Evolutionary conservation across 768 basidiomycete genomes (phyloP), one percentile per base, ranked within the genome.

Genomic region (Sporobolomyces phaffii): DNA sequence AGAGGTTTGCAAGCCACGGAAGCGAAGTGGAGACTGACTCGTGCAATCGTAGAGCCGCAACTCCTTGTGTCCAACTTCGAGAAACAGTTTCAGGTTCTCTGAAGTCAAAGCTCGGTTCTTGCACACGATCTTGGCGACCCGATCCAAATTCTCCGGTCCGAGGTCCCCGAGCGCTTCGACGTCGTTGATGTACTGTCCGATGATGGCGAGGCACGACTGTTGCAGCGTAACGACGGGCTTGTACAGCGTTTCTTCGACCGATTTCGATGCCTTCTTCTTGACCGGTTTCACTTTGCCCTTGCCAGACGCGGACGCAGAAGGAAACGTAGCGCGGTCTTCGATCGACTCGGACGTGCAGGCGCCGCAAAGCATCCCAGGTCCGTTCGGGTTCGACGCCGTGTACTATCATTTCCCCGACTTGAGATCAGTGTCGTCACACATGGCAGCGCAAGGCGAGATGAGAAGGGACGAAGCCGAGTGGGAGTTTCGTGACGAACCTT

Each of bases 41-140:
- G 94, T 96, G 45, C 86, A 88, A 78, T 99, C 96, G 73, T 90
- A 93, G 43, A 99, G 78, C 0, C 82, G 84, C 38, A 99, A 80
- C 13, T 79, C 81, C 5, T 81, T 81, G 69, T 91, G 87, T 28
- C 83, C 78, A 2, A 84, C 79, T 64, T 86, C 86, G 75, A 96
- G 93, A 79, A 99, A 97, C 15, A 99, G 79, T 28, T 81, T 83
- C 0, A 84, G 89, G 65, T 91, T 96, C 64, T 90, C 84, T 0
- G 84, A 77, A 0, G 87, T 92, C 65, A 91, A 91, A 62, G 53
- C 26, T 28, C 67, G 63, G 49, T 65, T 64, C 41, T 60, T 56
- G 47, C 52, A 22, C 41, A 65, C 40, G 54, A 66, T 74, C 53
- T 72, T 89, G 18, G 88, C 83, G 51, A 97, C 88, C 45, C 86